Evolutionary conservation across 177 flowering plant species (phyloP).

Genomic region (Vitis hybrid): DNA sequence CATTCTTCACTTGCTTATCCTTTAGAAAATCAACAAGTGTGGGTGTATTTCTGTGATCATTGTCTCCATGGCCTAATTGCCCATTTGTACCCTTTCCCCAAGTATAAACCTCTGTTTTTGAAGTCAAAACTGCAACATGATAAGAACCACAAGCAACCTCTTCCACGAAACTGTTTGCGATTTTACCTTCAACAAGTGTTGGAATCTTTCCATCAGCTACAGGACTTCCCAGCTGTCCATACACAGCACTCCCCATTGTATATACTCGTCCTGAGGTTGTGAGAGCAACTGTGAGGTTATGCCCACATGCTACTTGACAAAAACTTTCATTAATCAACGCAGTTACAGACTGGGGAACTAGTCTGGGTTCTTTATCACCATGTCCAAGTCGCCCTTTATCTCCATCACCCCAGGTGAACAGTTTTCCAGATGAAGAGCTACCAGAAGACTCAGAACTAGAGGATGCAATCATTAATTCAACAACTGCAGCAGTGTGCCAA

Average conservation of each 20-base stretch:
- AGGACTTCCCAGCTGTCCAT: conserved; percentile 72
- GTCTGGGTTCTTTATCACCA: conserved; percentile 58
- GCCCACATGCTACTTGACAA: conserved; percentile 70
- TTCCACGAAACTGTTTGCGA: conserved; percentile 46
- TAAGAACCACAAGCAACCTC: conserved; percentile 77
- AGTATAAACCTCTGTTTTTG: conserved; percentile 65
- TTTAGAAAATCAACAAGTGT: conserved; percentile 57
- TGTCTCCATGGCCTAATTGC: conserved; percentile 81
- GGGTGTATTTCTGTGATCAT: conserved; percentile 52
- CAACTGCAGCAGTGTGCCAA: conserved; percentile 87
- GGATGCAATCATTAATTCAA: conserved; percentile 36
- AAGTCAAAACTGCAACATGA: conserved; percentile 76
- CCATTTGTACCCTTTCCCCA: conserved; percentile 90
- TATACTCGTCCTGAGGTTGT: conserved; percentile 64
- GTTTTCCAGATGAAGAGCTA: conserved; percentile 37
- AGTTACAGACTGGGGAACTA: conserved; percentile 51
- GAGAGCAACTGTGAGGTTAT: conserved; percentile 58
- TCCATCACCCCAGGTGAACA: conserved; percentile 92
- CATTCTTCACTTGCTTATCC: conserved; percentile 64
- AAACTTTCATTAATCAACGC: conserved; percentile 44
- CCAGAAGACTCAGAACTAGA: conserved; percentile 23
- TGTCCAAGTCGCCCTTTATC: conserved; percentile 75
- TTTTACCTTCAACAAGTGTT: conserved; percentile 40
- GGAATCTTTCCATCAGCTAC: conserved; percentile 57
- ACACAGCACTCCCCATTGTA: conserved; percentile 67